Conservation (phyloP, 2,329 filamentous ascomycete species). For the Aureobasidium sp. region DNA sequence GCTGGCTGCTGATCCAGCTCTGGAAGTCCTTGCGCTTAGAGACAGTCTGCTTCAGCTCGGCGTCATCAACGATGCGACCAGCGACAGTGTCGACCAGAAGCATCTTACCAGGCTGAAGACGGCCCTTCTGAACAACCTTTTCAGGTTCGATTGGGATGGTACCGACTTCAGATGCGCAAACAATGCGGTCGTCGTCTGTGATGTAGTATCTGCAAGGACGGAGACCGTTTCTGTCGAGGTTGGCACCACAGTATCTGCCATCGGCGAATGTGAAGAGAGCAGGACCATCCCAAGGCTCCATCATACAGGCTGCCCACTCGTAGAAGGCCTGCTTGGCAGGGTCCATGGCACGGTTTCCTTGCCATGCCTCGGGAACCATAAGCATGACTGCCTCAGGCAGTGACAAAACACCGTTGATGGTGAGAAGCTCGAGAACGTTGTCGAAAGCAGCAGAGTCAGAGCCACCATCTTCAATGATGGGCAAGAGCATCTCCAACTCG, state of each 20-base stretch:
- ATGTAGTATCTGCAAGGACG: slow-evolving; percentile 96
- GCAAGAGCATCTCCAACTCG: slow-evolving; percentile 83
- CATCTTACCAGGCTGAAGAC: slow-evolving; percentile 92
- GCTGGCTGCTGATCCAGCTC: slow-evolving; percentile 77
- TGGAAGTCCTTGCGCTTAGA: slow-evolving; percentile 82
- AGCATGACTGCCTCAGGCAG: slow-evolving; percentile 96
- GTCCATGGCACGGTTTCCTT: slow-evolving; percentile 87
- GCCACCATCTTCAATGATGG: slow-evolving; percentile 91
- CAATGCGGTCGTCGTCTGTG: slow-evolving; percentile 92
- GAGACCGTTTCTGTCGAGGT: slow-evolving; percentile 90
- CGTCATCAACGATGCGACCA: slow-evolving; percentile 89
- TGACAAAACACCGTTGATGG: slow-evolving; percentile 92
- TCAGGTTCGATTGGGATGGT: slow-evolving; percentile 89
- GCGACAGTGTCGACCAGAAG: slow-evolving; percentile 85
- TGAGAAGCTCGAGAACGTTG: slow-evolving; percentile 88
- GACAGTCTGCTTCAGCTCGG: slow-evolving; percentile 83
- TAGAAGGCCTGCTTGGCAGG: slow-evolving; percentile 95
- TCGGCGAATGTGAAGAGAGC: slow-evolving; percentile 96
- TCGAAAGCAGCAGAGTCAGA: slow-evolving; percentile 97
- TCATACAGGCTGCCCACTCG: slow-evolving; percentile 96
- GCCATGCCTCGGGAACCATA: slow-evolving; percentile 97
- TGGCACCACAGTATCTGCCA: slow-evolving; percentile 92
- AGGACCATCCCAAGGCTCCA: slow-evolving; percentile 98
- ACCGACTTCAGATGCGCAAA: slow-evolving; percentile 94
- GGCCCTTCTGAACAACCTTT: slow-evolving; percentile 83